Evolutionary conservation across 1,284 basidiomycete genomes (phyloP), one percentile per base, ranked within the genome.

Genomic region (Cutaneotrichosporon cyanovorans): DNA sequence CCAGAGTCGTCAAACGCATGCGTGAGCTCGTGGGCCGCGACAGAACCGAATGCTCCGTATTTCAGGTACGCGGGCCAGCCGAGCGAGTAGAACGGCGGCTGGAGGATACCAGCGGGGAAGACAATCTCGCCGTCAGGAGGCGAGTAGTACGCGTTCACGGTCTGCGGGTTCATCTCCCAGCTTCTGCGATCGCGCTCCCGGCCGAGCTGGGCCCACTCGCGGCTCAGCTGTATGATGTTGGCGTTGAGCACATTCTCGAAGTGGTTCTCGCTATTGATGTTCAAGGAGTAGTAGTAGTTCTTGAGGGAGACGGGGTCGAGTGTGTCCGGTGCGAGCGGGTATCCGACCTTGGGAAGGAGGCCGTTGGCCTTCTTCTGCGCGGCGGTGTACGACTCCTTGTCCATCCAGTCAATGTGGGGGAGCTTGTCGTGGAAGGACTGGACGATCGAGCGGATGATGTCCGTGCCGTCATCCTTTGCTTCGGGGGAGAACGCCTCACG

Each of bases 1-100:
- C 93, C 93, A 36, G 85, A 78, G 48, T 90, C 91, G 71, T 96
- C 92, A 57, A 96, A 95, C 1, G 89, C 89, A 63, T 96, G 91
- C 78, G 41, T 87, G 41, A 95, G 74, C 67, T 95, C 91, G 65
- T 95, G 91, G 0, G 87, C 80, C 11, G 89, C 89, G 14, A 92
- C 83, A 41, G 84, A 81, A 19, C 89, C 91, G 62, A 95, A 92
- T 2, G 88, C 82, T 31, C 91, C 93, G 58, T 92, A 96, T 41
- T 84, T 80, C 50, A 97, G 75, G 69, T 95, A 93, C n/a, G 60
- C 74, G 19, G 67, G 86, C 88, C 89, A 95, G 49, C 81, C 75
- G 46, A 80, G 75, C 12, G 80, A 80, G 77, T 95, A 97, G 80
- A 93, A 97, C 0, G 91, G 91, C 2, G 87, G 83, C 60, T 85